Conservation (phyloP, 495 filamentous ascomycete genomes). For the Penicillium antarcticum region DNA sequence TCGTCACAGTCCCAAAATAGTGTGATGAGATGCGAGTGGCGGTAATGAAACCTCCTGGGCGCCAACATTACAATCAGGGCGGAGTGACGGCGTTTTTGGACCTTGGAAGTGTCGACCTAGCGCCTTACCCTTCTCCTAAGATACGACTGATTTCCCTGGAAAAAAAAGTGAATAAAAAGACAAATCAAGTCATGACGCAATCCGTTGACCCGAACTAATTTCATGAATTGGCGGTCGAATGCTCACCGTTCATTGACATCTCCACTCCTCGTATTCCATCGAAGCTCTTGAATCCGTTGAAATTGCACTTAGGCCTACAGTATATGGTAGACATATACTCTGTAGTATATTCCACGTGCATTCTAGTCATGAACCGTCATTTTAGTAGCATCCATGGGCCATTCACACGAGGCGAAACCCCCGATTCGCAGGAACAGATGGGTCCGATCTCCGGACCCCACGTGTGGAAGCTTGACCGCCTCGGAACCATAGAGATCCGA, state of each 20-base stretch:
- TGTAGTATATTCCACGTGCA: neutral
- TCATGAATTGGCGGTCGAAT: too few relatives aligned
- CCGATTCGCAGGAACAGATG: slow-evolving; percentile 10
- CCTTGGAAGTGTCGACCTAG: neutral
- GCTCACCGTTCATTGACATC: too few relatives aligned
- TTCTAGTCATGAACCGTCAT: slow-evolving; percentile 4
- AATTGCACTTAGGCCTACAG: too few relatives aligned
- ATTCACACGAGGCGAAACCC: slow-evolving; percentile 9
- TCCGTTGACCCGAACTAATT: too few relatives aligned
- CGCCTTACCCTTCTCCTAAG: neutral
- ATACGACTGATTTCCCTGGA: too few relatives aligned
- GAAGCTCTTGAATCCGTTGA: too few relatives aligned
- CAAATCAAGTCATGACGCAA: too few relatives aligned
- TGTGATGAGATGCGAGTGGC: slow-evolving; percentile 6
- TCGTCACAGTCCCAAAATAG: neutral
- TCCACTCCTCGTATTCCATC: too few relatives aligned
- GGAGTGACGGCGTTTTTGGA: neutral
- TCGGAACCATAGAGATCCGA: neutral
- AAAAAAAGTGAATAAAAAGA: too few relatives aligned
- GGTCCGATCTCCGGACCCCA: slow-evolving; percentile 28
- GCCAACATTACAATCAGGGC: slow-evolving; percentile 2
- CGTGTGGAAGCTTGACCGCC: slow-evolving; percentile 34
- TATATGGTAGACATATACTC: too few relatives aligned
- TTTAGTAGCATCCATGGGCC: slow-evolving; percentile 7
- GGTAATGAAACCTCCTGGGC: slow-evolving; percentile 2